Conservation (phyloP, 345 rosid genomes). For the Eucalyptus regnans region DNA sequence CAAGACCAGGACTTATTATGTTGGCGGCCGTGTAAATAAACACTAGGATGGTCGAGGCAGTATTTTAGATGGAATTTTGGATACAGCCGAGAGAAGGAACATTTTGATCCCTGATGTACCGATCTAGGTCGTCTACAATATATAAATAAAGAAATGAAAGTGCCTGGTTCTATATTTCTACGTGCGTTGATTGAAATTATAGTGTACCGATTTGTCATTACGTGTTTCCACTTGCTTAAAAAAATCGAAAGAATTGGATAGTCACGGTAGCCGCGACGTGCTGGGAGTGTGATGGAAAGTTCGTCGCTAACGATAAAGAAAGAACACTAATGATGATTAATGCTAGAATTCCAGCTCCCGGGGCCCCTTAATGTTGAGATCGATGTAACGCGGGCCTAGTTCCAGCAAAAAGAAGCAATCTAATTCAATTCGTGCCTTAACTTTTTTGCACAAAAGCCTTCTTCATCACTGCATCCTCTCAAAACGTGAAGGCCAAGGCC, state of each 20-base stretch:
- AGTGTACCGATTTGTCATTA: too few species aligned
- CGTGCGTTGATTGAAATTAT: too few species aligned
- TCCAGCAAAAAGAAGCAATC: background rate
- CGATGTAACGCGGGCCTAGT: background rate
- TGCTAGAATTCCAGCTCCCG: background rate
- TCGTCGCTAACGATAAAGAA: background rate
- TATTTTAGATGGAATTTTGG: too few species aligned
- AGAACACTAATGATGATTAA: background rate
- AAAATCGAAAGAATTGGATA: too few species aligned
- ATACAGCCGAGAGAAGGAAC: fast-evolving
- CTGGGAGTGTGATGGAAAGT: background rate
- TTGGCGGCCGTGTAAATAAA: too few species aligned
- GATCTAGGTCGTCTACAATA: too few species aligned
- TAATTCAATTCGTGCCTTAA: background rate
- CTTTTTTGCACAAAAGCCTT: background rate
- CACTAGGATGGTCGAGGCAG: too few species aligned
- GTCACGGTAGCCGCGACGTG: fast-evolving
- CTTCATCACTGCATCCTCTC: background rate
- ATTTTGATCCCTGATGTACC: fast-evolving
- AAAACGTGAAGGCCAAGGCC: background rate
- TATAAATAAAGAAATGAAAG: too few species aligned
- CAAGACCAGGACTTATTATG: too few species aligned
- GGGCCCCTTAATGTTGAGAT: background rate
- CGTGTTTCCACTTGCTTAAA: too few species aligned
- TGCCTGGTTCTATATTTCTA: too few species aligned